phyloP scores from a whole-genome alignment of 2,329 filamentous ascomycete genomes.

The Neopestalotiopsis sp. region DNA sequence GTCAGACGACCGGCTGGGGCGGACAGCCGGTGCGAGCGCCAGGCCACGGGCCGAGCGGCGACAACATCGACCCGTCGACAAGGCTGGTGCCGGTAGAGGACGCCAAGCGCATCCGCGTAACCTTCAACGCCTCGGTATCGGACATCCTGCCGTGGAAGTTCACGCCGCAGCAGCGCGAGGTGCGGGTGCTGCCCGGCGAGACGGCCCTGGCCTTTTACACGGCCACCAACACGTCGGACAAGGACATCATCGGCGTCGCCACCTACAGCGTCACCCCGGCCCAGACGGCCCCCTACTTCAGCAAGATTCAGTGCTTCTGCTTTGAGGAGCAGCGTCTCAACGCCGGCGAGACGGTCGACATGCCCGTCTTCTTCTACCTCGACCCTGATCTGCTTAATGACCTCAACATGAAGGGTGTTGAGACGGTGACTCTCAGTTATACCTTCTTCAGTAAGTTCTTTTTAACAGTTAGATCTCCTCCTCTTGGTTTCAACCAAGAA shows the following conservation, averaged over 20 bases:
- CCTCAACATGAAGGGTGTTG: conserved; percentile 89
- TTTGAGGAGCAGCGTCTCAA: conserved; percentile 96
- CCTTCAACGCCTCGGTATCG: conserved; percentile 94
- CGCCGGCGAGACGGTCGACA: conserved; percentile 95
- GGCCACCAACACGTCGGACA: conserved; percentile 86
- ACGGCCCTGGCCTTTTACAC: conserved; percentile 98
- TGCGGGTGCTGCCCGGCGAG: conserved; percentile 92
- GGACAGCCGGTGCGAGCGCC: conserved; percentile 88
- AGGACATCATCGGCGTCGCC: conserved; percentile 96
- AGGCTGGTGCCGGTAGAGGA: conserved; percentile 82
- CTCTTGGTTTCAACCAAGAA: too few species aligned
- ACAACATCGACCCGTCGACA: conserved; percentile 67
- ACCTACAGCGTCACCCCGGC: conserved; percentile 97
- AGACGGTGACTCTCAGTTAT: conserved; percentile 95
- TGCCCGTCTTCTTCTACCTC: conserved; percentile 99
- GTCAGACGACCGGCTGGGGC: conserved; percentile 87
- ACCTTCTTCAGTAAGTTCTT: conserved; percentile 92
- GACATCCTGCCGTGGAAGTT: conserved; percentile 98
- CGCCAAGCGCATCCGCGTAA: conserved; percentile 88
- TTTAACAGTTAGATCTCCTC: background rate
- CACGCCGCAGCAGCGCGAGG: conserved; percentile 93
- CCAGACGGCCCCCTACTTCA: conserved; percentile 96
- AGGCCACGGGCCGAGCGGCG: conserved; percentile 57
- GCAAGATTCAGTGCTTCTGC: conserved; percentile 99
- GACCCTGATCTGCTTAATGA: conserved; percentile 95